Percentiles rank a stretch among this genome's conserved stretches.
These are phyloP conservation scores for Hypoxylon lenormandii DNA, from an alignment of 495 filamentous ascomycete species.

Conservation along the genomic window DNA sequence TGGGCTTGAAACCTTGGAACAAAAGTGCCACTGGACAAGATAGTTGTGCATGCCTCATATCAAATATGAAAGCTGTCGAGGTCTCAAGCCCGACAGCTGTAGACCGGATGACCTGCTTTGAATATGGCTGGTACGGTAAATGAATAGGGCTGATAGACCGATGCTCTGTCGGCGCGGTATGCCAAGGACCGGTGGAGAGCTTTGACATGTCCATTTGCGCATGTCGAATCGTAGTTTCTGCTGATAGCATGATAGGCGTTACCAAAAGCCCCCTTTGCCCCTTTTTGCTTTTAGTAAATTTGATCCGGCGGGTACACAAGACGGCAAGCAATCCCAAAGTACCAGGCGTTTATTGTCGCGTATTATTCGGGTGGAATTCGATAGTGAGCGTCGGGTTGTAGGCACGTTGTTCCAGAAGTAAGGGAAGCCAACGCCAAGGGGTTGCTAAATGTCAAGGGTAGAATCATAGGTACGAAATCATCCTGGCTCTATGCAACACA, in stretches of 20 bases:
- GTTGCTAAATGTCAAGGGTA: conserved; percentile 21
- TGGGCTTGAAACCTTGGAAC: background rate
- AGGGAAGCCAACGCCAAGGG: conserved; percentile 34
- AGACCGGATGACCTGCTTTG: conserved; percentile 1
- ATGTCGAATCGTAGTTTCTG: no score
- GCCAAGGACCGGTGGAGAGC: conserved; percentile 3
- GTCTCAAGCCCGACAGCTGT: conserved; percentile 12
- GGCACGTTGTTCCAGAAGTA: conserved; percentile 48
- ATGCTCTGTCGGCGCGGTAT: background rate
- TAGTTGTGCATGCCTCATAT: conserved; percentile 1
- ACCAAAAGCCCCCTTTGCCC: no score
- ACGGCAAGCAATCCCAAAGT: background rate
- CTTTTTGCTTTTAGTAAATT: no score
- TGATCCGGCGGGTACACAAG: no score
- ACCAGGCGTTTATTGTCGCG: conserved; percentile 3
- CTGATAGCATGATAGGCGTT: no score
- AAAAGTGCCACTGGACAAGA: conserved; percentile 1
- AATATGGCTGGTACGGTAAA: conserved; percentile 6
- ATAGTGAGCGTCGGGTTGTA: conserved; percentile 33
- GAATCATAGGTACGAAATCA: conserved; percentile 32
- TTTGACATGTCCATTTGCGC: conserved; percentile 18
- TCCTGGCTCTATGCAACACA: conserved; percentile 26
- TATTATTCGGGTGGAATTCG: conserved; percentile 20
- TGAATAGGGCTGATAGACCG: conserved; percentile 10
- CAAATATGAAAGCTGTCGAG: background rate